Evolutionary conservation across 129 eudicot species (phyloP).

Genomic region (Flaveria robusta): DNA sequence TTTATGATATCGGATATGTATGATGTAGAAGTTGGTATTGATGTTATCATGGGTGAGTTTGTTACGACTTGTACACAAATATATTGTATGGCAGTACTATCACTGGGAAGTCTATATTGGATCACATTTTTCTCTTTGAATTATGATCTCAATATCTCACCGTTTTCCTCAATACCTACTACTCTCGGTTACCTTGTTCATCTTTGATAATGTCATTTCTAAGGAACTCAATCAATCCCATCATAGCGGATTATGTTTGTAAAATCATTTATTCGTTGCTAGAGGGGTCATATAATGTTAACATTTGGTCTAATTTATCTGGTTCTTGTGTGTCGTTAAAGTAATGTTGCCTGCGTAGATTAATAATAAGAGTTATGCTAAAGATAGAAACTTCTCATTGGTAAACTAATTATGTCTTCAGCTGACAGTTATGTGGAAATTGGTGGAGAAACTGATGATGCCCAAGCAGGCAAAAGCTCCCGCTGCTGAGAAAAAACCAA

Average conservation of each 20-base stretch:
- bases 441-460: conserved; percentile 63
- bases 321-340: conserved; percentile 7
- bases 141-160: too few relatives aligned
- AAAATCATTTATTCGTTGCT: conserved; percentile 1
- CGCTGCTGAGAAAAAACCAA: conserved; percentile 46
- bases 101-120: too few relatives aligned
- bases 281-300: not conserved
- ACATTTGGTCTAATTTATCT: not conserved
- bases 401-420: conserved; percentile 69
- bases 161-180: too few relatives aligned
- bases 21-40: not conserved
- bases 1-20: not conserved
- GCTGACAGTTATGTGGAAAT: conserved; percentile 93
- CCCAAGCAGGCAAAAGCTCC: conserved; percentile 60
- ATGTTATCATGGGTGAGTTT: not conserved
- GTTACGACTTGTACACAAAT: too few relatives aligned
- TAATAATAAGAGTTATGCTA: conserved; percentile 4
- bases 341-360: conserved; percentile 12
- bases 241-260: conserved; percentile 17
- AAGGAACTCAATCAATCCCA: conserved; percentile 11
- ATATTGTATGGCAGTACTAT: too few relatives aligned
- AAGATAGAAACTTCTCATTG: conserved; percentile 37
- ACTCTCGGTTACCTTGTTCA: too few relatives aligned
- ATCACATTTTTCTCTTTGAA: too few relatives aligned
- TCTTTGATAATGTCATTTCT: not conserved